Percentiles rank a stretch among this genome's conserved stretches.
Conservation (phyloP, 1,139 yeast species). For the Meyerozyma carpophila region DNA sequence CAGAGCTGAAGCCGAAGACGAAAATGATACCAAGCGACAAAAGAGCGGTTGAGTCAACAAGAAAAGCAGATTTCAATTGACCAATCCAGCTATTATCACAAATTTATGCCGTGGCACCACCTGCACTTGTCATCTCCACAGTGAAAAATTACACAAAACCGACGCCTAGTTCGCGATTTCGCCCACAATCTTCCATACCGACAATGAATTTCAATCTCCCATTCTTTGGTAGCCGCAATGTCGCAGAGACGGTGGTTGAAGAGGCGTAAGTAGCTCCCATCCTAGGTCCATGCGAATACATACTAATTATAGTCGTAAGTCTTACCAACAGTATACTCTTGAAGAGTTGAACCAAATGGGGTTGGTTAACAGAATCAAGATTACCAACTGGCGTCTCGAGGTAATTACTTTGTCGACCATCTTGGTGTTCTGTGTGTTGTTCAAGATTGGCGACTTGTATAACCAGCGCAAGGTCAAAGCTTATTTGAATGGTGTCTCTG, state of each 20-base stretch:
- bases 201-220: constrained; percentile 1
- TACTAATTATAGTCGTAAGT: constrained; percentile 10
- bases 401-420: constrained; percentile 48
- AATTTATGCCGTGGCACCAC: no score
- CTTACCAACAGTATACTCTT: constrained; percentile 34
- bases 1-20: constrained; percentile 13
- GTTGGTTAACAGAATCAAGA: constrained; percentile 42
- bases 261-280: not conserved
- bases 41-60: not conserved
- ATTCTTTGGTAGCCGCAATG: not conserved
- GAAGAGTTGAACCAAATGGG: constrained; percentile 51
- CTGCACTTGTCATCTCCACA: not conserved
- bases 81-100: not conserved
- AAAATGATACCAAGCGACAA: constrained; percentile 6
- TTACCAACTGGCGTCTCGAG: constrained; percentile 78
- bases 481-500: constrained; percentile 42
- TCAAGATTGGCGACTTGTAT: constrained; percentile 52
- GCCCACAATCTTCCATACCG: not conserved
- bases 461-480: constrained; percentile 53
- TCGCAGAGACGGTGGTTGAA: not conserved
- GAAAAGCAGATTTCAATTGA: not conserved
- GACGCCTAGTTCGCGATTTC: not conserved
- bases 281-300: constrained; percentile 16
- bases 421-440: constrained; percentile 37
- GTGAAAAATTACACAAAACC: constrained; percentile 1